Evolutionary conservation across 345 rosid species (phyloP), one percentile per base, ranked within the genome.

Genomic region (Kernera saxatilis): DNA sequence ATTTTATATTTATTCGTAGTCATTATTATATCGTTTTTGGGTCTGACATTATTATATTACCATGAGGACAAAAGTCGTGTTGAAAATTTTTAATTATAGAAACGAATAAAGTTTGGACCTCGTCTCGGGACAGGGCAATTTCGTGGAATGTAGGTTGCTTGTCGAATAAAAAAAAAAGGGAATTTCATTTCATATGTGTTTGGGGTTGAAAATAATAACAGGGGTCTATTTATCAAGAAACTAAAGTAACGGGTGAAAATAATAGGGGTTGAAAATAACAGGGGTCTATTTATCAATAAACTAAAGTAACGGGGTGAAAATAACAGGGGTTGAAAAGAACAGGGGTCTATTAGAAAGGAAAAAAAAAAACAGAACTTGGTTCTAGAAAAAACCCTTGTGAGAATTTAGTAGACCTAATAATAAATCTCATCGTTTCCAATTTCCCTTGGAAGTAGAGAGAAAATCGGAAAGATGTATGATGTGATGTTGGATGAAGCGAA

Each of bases 61-160:
- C 57, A 74, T 55, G 73, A 60, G 23, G 39, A 67, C 56, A 74
- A 51, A 67, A 74, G 62, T 67, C 55, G 39, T 59, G 63, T 59
- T 50, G 9, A 19, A 22, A 2, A 5, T 30, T 29, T 29, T 37
- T 17, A 9, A 14, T 50, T 11, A 67, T 23, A 68, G 9, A 74
- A 74, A 51, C 69, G 69, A 74, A 74, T 74, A 74, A 36, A 58
- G 30, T 59, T 67, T 67, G 69, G 78, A 74, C 68, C 55, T 67
- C 51, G 50, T 39, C 50, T 67, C 26, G 52, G 50, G 72, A 27
- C 52, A 40, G 26, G 63, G 69, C 39, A 59, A 23, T 27, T 74
- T 74, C 73, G 69, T 68, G 56, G 78, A 59, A 67, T 67, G 56
- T 74, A 74, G 68, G 69, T 74, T 60, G 56, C 73, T 67, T 67